phyloP scores from a whole-genome alignment of 1,139 yeast species.

The Sugiyamaella novakii region DNA sequence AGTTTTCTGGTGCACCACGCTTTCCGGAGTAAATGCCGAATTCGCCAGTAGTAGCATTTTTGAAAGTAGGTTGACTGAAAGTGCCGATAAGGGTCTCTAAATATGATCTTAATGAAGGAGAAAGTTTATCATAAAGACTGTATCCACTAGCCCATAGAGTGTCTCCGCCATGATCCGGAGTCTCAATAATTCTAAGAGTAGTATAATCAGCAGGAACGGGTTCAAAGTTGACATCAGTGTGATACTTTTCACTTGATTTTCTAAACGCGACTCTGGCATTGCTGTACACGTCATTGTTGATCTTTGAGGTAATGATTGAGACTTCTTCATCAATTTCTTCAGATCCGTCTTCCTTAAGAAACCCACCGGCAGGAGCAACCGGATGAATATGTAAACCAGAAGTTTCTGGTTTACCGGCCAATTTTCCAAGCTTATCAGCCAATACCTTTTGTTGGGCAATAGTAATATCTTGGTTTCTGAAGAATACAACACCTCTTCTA shows the following conservation, averaged over 20 bases:
- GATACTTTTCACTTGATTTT: constrained; percentile 42
- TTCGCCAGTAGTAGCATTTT: constrained; percentile 34
- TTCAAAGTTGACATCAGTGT: constrained; percentile 52
- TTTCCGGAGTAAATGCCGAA: constrained; percentile 44
- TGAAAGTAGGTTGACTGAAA: constrained; percentile 37
- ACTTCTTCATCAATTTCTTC: constrained; percentile 30
- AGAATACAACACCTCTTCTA: constrained; percentile 66
- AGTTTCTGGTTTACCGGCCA: constrained; percentile 67
- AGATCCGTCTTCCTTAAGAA: constrained; percentile 27
- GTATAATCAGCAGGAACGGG: constrained; percentile 51
- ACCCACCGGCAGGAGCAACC: constrained; percentile 37
- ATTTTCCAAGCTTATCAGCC: constrained; percentile 61
- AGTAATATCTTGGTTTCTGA: constrained; percentile 64
- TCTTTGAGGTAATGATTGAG: constrained; percentile 33
- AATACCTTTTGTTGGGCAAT: constrained; percentile 54
- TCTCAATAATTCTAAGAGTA: constrained; percentile 48
- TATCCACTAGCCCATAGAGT: constrained; percentile 52
- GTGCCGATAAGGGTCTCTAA: constrained; percentile 45
- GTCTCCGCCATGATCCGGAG: constrained; percentile 51
- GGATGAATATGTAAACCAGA: constrained; percentile 58
- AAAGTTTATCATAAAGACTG: constrained; percentile 51
- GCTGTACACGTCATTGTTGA: constrained; percentile 30
- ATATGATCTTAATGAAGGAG: constrained; percentile 47
- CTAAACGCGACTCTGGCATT: constrained; percentile 20
- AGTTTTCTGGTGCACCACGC: constrained; percentile 41